These are phyloP conservation scores for Chrysoporthe deuterocubensis DNA, from an alignment of 2,329 filamentous ascomycete species.

Conservation along the genomic window DNA sequence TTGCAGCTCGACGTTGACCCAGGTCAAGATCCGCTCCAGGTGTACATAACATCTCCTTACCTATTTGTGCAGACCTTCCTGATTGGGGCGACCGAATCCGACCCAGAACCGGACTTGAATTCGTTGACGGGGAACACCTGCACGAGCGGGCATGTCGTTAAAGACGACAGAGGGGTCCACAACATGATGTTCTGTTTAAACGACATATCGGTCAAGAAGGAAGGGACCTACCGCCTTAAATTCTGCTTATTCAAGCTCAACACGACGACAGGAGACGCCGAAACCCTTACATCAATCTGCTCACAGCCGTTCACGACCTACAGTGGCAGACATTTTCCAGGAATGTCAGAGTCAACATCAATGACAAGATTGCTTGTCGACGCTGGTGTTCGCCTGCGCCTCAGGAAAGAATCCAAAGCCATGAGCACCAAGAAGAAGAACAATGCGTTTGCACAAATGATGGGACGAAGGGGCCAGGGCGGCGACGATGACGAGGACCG, in stretches of 20 bases:
- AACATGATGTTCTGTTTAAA: constrained; percentile 40
- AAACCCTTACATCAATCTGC: constrained; percentile 44
- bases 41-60: constrained; percentile 55
- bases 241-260: constrained; percentile 78
- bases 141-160: constrained; percentile 49
- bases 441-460: constrained; percentile 35
- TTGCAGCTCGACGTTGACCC: constrained; percentile 66
- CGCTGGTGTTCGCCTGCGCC: constrained; percentile 80
- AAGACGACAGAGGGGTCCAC: constrained; percentile 38
- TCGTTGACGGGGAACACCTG: constrained; percentile 39
- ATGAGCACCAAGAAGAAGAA: constrained; percentile 53
- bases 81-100: constrained; percentile 23
- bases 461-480: constrained; percentile 11
- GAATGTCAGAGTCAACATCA: constrained; percentile 80
- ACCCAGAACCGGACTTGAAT: constrained; percentile 28
- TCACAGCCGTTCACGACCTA: constrained; percentile 72
- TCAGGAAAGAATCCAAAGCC: constrained; percentile 79
- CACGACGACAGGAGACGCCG: constrained; percentile 26
- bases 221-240: constrained; percentile 73
- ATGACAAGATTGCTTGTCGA: constrained; percentile 83
- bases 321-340: constrained; percentile 72
- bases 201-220: constrained; percentile 77
- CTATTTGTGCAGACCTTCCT: constrained; percentile 36
- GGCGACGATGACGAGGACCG: constrained; percentile 23
- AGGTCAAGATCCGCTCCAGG: constrained; percentile 51